These are phyloP conservation scores for Clavaria fumosa DNA, from an alignment of 768 basidiomycete genomes.

Conservation along the genomic window DNA sequence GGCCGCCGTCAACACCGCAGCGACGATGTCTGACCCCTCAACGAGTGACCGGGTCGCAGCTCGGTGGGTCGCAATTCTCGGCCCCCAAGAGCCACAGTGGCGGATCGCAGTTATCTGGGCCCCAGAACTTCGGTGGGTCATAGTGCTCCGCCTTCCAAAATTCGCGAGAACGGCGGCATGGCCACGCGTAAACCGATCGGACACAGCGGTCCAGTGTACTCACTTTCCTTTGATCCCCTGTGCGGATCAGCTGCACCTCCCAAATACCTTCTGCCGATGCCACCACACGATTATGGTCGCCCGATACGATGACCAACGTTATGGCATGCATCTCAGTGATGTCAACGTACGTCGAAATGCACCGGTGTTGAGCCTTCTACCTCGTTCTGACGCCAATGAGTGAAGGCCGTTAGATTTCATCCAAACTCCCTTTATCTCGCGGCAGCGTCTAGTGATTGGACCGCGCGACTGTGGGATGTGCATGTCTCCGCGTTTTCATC, in stretches of 20 bases:
- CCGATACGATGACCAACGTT: conserved; percentile 87
- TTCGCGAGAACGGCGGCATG: conserved; percentile 67
- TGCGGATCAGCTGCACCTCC: conserved; percentile 78
- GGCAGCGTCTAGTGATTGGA: conserved; percentile 93
- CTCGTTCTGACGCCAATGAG: too few relatives aligned
- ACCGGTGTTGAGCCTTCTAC: too few relatives aligned
- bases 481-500: conserved; percentile 95
- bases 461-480: conserved; percentile 96
- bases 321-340: conserved; percentile 90
- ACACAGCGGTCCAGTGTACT: conserved; percentile 93
- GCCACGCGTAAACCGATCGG: conserved; percentile 92
- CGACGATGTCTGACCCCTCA: too few relatives aligned
- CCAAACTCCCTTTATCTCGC: conserved; percentile 96
- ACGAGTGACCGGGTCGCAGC: too few relatives aligned
- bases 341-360: conserved; percentile 81
- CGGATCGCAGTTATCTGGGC: too few relatives aligned
- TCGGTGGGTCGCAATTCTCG: too few relatives aligned
- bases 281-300: conserved; percentile 83
- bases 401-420: conserved; percentile 88
- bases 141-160: too few relatives aligned
- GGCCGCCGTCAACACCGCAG: too few relatives aligned
- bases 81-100: too few relatives aligned
- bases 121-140: too few relatives aligned
- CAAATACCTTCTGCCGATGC: conserved; percentile 76
- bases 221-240: conserved; percentile 84